Evolutionary conservation across 2,329 filamentous ascomycete genomes (phyloP), one percentile per base, ranked within the genome.

Genomic region (Arthroderma sp.): DNA sequence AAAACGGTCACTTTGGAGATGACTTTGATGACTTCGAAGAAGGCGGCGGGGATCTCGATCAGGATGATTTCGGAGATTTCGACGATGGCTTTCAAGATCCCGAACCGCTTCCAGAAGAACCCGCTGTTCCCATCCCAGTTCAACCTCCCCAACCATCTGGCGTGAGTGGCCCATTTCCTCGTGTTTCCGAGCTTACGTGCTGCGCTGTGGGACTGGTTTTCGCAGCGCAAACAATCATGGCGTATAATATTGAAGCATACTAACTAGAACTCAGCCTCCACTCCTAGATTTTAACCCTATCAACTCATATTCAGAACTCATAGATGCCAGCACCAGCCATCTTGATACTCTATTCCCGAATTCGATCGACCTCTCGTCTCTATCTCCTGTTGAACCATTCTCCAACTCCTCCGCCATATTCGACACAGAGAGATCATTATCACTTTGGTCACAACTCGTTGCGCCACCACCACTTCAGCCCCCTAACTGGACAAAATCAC

Each of bases 401-500:
- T 55, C 59, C 40, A 60, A 66, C 54, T 58, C 62, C 42, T 63
- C 68, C 33, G 61, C 82, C 38, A 75, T 86, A 42, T 91, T 95
- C 64, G 78, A 86, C 44, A 93, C 86, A 36, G 82, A 87, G 43
- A 80, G 88, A 47, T 93, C 85, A 49, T 80, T 85, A 45, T 95
- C 91, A 0, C 72, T 98, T 31, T 98, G 91, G 91, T 87, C 88
- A 36, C 91, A 98, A 68, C 78, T 98, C 4, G 86, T 95, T 29
- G 89, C 89, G 2, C 89, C 91, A 15, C 91, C 91, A 1, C 88
- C 91, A 2, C 77, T 98, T 33, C 87, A 94, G 57, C 91, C 91
- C 4, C 89, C 91, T 0, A 91, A 98, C 64, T 98, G 91, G 91
- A 93, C 95, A 48, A 86, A 91, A 51, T 94, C 87, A 43, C 85